A percentile compares a stretch with the other conserved stretches of the same genome.
These are phyloP conservation scores for Nyctanthes arbortristis DNA, from an alignment of 257 asterid species.

Conservation along the genomic window DNA sequence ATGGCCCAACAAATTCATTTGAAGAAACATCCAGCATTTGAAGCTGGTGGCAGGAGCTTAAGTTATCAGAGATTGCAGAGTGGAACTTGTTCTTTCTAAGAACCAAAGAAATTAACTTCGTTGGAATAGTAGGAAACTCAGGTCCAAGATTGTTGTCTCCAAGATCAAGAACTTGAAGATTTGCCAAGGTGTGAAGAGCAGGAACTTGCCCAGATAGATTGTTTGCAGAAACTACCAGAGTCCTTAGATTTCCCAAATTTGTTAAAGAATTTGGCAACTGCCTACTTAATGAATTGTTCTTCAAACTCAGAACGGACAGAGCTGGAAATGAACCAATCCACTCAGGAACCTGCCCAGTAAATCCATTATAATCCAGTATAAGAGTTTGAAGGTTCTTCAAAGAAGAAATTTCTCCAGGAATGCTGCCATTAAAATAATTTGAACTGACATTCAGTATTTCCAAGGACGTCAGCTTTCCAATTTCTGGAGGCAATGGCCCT, in stretches of 20 bases:
- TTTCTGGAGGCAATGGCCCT: slow-evolving; percentile 64
- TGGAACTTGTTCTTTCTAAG: slow-evolving; percentile 65
- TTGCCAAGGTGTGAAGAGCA: slow-evolving; percentile 44
- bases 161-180: slow-evolving; percentile 78
- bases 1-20: slow-evolving; percentile 57
- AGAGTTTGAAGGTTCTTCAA: slow-evolving; percentile 66
- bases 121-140: slow-evolving; percentile 55
- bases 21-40: slow-evolving; percentile 60
- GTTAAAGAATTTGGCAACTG: slow-evolving; percentile 50
- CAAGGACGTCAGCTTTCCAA: slow-evolving; percentile 55
- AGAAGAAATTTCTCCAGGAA: slow-evolving; percentile 57
- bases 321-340: slow-evolving; percentile 49
- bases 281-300: slow-evolving; percentile 67
- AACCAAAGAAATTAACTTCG: slow-evolving; percentile 54
- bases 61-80: slow-evolving; percentile 40
- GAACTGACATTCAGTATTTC: slow-evolving; percentile 76
- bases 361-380: slow-evolving; percentile 59
- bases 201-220: slow-evolving; percentile 59
- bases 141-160: slow-evolving; percentile 71
- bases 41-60: slow-evolving; percentile 58
- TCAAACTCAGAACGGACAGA: slow-evolving; percentile 65
- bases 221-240: slow-evolving; percentile 54
- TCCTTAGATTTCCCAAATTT: slow-evolving; percentile 44
- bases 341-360: slow-evolving; percentile 58
- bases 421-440: slow-evolving; percentile 53